A percentile compares a stretch with the other conserved stretches of the same genome.
These are phyloP conservation scores for Suillus cothurnatus DNA, from an alignment of 768 basidiomycete species.

Conservation along the genomic window DNA sequence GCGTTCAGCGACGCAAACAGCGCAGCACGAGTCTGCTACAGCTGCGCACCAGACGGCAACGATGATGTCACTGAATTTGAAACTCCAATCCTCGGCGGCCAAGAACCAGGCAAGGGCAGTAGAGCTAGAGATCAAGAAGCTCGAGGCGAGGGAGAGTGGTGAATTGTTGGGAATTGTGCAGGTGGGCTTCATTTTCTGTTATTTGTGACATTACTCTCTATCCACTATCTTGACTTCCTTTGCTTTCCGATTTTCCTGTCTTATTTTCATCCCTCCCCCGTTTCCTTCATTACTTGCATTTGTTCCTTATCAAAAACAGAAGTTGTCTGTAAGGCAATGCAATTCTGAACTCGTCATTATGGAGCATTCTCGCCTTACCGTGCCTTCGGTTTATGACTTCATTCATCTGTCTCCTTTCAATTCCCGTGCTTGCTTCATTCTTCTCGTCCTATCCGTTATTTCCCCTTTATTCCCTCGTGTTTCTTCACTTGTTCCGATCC, in stretches of 20 bases:
- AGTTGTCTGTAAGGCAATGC: neutral
- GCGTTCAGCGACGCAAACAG: constrained; percentile 82
- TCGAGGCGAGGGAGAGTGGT: constrained; percentile 81
- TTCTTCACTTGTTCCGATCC: neutral
- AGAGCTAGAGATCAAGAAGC: constrained; percentile 83
- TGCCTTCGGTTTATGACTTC: neutral
- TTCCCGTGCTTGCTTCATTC: neutral
- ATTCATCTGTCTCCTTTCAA: neutral
- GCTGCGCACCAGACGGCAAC: constrained; percentile 89
- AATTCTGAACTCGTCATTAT: neutral
- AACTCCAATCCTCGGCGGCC: constrained; percentile 86
- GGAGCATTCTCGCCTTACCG: neutral
- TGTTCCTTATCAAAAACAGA: neutral
- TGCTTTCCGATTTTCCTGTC: neutral
- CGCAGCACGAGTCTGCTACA: constrained; percentile 78
- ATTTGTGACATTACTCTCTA: neutral
- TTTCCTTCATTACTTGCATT: neutral
- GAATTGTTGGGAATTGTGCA: constrained; percentile 85
- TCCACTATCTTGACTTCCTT: neutral
- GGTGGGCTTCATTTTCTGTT: constrained; percentile 40
- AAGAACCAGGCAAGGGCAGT: constrained; percentile 91
- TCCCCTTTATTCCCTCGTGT: neutral
- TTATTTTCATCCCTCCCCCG: neutral
- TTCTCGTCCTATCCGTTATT: neutral
- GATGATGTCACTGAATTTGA: constrained; percentile 93